Conservation (phyloP, 805 yeast genomes). For the Yamadazyma nakazawae region DNA sequence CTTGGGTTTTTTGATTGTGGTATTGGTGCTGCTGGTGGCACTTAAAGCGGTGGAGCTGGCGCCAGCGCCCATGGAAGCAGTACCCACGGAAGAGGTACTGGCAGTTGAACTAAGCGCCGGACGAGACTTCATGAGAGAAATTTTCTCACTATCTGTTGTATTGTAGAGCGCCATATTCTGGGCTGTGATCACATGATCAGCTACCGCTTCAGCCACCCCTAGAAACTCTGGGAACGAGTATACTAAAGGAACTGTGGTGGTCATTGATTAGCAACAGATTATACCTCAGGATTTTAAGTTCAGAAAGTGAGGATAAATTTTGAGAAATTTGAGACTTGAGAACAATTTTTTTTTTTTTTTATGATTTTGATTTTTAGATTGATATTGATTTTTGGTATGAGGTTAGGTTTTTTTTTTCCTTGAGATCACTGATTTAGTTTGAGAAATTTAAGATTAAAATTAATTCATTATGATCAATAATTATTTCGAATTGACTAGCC, state of each 20-base stretch:
- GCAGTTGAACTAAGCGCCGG: slow-evolving; percentile 12
- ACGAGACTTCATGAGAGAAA: slow-evolving; percentile 24
- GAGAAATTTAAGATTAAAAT: too few species aligned
- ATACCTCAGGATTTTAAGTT: neutral
- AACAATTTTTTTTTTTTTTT: too few species aligned
- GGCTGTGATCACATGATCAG: slow-evolving; percentile 87
- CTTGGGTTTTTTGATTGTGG: slow-evolving; percentile 19
- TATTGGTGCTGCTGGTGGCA: neutral
- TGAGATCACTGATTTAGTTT: too few species aligned
- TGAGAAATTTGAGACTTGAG: neutral
- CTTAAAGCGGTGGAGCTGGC: neutral
- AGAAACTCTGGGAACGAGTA: slow-evolving; percentile 88
- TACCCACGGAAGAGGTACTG: slow-evolving; percentile 12
- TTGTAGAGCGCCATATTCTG: slow-evolving; percentile 68
- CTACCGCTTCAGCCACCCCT: slow-evolving; percentile 95
- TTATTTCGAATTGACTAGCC: slow-evolving; percentile 22
- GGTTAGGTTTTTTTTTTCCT: too few species aligned
- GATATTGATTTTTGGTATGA: too few species aligned
- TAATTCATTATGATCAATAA: slow-evolving; percentile 11
- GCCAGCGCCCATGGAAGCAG: neutral
- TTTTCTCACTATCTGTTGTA: slow-evolving; percentile 34
- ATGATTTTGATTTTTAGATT: too few species aligned
- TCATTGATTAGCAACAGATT: slow-evolving; percentile 47
- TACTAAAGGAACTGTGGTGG: slow-evolving; percentile 89
- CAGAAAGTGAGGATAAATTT: neutral